Base-by-base conservation (phyloP, 768 basidiomycete species). In the Trametopsis cervina region DNA sequence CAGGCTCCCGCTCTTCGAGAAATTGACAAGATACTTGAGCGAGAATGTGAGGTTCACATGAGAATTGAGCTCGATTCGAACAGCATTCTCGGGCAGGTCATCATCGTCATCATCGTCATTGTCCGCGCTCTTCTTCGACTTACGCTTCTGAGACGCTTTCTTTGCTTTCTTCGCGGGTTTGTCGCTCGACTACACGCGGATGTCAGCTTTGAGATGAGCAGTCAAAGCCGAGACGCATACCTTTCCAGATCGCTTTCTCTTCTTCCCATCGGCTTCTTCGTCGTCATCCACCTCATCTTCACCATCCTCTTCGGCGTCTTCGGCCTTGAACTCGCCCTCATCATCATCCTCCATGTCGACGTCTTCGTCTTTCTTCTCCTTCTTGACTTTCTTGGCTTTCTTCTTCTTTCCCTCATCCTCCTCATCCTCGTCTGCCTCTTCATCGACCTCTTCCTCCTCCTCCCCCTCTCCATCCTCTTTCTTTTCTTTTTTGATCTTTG, bases 11-110 rank as follows among this genome's bases (percentile, higher is more conserved):
- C 87, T 89, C 76, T 96, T 98, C 44, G 91, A 81, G 60, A 99
- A 98, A 70, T 96, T 97, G 65, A 89, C 84, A 23, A 98, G 83
- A 68, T 98, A 99, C 67, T 97, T 98, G 58, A 98, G 73, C 25
- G 89, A 92, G 73, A 98, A 98, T 1, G 93, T 97, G 42, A 98
- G 74, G 37, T 82, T 78, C 53, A 99, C 95, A 54, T 89, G 81
- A 63, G 87, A 83, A 61, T 91, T 89, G 77, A 96, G 86, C 66
- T 88, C 80, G 61, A 96, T 86, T 52, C 69, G 64, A 41, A 95
- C 84, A n/a, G 70, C 74, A 40, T 74, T 78, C 11, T 69, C 68
- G 0, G 62, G 62, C 12, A 72, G 71, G 2, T 70, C 66, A 3
- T 78, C 77, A 2, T 77, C 74, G 17, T 81, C 80, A 6, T 75